phyloP scores from a whole-genome alignment of 2,329 filamentous ascomycete species.

The Thelonectria rubi region DNA sequence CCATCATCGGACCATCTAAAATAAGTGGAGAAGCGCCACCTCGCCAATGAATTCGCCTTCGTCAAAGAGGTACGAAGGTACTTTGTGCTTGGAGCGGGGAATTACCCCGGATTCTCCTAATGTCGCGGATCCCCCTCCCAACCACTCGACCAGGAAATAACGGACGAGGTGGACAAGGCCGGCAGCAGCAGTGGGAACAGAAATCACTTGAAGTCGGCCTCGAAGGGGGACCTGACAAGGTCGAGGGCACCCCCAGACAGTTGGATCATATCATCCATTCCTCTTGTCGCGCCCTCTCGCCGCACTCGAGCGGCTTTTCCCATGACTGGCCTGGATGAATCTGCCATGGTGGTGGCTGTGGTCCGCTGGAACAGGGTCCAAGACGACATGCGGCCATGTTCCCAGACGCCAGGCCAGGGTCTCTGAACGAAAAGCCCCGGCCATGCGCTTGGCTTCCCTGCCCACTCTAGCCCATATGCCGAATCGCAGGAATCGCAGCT shows the following conservation, averaged over 20 bases:
- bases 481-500: constrained; percentile 12
- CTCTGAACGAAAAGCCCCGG: not conserved
- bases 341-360: constrained; percentile 23
- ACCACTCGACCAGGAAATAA: constrained; percentile 3
- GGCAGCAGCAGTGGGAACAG: constrained; percentile 3
- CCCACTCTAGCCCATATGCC: not conserved
- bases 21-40: not conserved
- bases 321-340: constrained; percentile 6
- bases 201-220: not conserved
- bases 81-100: constrained; percentile 4
- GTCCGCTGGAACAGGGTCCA: constrained; percentile 19
- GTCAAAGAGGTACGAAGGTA: not conserved
- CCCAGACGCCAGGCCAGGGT: constrained; percentile 14
- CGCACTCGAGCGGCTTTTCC: too few relatives aligned
- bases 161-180: constrained; percentile 7
- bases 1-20: too few relatives aligned
- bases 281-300: not conserved
- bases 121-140: constrained; percentile 18
- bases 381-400: constrained; percentile 2
- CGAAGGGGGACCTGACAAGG: too few relatives aligned
- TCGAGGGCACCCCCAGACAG: not conserved
- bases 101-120: constrained; percentile 30
- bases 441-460: constrained; percentile 1
- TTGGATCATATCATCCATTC: not conserved
- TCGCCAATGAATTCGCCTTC: not conserved